Base-by-base conservation (phyloP, 2,329 filamentous ascomycete genomes). In the Didymella segeticola region DNA sequence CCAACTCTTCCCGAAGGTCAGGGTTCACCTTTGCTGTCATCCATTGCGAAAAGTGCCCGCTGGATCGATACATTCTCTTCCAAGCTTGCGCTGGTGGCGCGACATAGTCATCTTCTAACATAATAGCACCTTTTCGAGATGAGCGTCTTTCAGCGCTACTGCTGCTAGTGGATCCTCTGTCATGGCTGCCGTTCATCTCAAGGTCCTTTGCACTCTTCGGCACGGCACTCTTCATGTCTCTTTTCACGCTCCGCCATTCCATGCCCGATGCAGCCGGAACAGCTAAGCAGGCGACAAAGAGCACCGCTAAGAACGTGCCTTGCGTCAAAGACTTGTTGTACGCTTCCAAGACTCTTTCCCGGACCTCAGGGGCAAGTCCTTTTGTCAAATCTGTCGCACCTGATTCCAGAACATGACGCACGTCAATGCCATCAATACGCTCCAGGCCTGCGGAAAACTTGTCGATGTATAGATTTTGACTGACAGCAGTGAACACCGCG, bases 171-270 rank as follows among this genome's bases (percentile, higher is more conserved):
- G 23, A n/a, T 1, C n/a, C 20, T 25, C 22, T 17, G 3, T 33
- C 27, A 2, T 7, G n/a, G 7, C 19, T 22, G 3, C 2, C 12
- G 14, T 30, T 20, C 34, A 41, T 52, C 15, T 52, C 48, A 5
- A 52, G 20, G 11, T 63, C 57, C 37, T 46, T 39, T 14, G 23
- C 11, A 2, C 4, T n/a, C 2, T 4, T 10, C 4, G 9, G 26
- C 11, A 7, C 9, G 4, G 27, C n/a, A 14, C 22, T 41, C 19
- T 31, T 42, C 30, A 56, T 46, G 5, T 53, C 58, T 17, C 81
- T 82, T 74, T 88, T 89, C 49, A 89, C 84, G 58, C 79, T 88
- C 61, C 78, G 80, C 86, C 86, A 89, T 71, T 89, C 85, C 72
- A 89, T 82, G 1, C 75, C 72, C 1, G 81, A 56, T 0, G 81